phyloP scores from a whole-genome alignment of 2,329 filamentous ascomycete genomes.

The Diplocarpon mali region DNA sequence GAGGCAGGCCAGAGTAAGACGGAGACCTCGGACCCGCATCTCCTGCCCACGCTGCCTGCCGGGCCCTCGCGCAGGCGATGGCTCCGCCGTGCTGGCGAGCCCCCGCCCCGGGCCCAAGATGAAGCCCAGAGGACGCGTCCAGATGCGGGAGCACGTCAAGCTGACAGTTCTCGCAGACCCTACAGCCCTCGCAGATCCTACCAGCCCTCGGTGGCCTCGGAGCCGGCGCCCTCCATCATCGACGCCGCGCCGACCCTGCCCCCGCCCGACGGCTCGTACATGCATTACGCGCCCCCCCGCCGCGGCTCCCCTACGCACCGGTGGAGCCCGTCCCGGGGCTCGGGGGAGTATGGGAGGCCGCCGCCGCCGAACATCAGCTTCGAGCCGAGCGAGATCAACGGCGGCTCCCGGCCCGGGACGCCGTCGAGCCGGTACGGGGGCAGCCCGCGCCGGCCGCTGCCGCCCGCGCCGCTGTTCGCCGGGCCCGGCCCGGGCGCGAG shows the following conservation, averaged over 20 bases:
- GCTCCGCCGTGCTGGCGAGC: slow-evolving; percentile 26
- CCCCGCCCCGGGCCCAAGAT: slow-evolving; percentile 19
- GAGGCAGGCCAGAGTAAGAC: slow-evolving; percentile 28
- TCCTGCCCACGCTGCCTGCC: slow-evolving; percentile 41
- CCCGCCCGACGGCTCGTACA: slow-evolving; percentile 53
- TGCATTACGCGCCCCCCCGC: slow-evolving; percentile 40
- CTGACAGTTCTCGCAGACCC: slow-evolving; percentile 23
- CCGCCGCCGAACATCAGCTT: slow-evolving; percentile 65
- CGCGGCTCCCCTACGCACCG: slow-evolving; percentile 44
- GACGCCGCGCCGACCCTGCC: slow-evolving; percentile 50
- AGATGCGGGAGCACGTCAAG: slow-evolving; percentile 1
- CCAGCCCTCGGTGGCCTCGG: slow-evolving; percentile 35
- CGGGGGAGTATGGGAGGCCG: slow-evolving; percentile 50
- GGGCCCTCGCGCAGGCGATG: slow-evolving; percentile 36
- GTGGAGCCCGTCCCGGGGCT: slow-evolving; percentile 44
- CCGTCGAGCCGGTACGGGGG: slow-evolving; percentile 82
- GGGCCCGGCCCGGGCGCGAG: slow-evolving; percentile 38
- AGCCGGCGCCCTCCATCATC: slow-evolving; percentile 38
- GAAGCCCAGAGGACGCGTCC: no score
- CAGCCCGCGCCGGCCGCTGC: slow-evolving; percentile 75
- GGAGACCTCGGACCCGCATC: slow-evolving; percentile 25
- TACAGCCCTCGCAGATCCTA: slow-evolving; percentile 33
- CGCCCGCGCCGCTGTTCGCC: slow-evolving; percentile 77
- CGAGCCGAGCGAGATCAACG: slow-evolving; percentile 81
- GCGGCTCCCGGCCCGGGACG: slow-evolving; percentile 80